A percentile compares a stretch with the other conserved stretches of the same genome.
Conservation (phyloP, 805 yeast genomes). For the Sungouiella thailandica region DNA sequence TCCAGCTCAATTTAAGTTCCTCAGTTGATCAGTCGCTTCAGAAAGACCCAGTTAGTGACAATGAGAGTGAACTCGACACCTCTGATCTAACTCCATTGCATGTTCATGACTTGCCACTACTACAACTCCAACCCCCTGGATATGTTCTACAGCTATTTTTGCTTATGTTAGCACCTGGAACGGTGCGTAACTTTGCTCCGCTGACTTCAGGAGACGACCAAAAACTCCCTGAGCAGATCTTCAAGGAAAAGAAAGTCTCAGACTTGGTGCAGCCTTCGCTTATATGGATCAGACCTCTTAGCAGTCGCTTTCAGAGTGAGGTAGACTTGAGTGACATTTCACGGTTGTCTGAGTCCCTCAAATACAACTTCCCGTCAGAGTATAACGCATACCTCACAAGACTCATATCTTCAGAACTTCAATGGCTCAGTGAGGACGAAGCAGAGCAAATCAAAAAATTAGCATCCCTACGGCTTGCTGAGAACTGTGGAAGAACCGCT, state of each 20-base stretch:
- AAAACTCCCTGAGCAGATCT: slow-evolving; percentile 14
- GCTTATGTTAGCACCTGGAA: slow-evolving; percentile 43
- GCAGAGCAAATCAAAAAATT: slow-evolving; percentile 43
- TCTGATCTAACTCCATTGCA: too few relatives aligned
- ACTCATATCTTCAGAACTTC: slow-evolving; percentile 44
- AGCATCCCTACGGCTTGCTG: slow-evolving; percentile 66
- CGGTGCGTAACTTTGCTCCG: slow-evolving; percentile 46
- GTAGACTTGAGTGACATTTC: slow-evolving; percentile 23
- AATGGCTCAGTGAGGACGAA: slow-evolving; percentile 38
- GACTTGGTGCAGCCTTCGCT: slow-evolving; percentile 22
- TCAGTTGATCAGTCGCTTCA: too few relatives aligned
- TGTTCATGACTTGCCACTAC: slow-evolving; percentile 54
- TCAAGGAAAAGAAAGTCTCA: slow-evolving; percentile 30
- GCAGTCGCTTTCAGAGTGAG: slow-evolving; percentile 27
- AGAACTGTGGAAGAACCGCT: slow-evolving; percentile 81
- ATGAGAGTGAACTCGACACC: too few relatives aligned
- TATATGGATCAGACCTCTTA: slow-evolving; percentile 40
- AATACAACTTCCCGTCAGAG: slow-evolving; percentile 25
- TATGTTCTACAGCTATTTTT: slow-evolving; percentile 42
- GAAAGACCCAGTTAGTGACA: too few relatives aligned
- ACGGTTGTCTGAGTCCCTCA: slow-evolving; percentile 21
- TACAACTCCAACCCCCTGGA: slow-evolving; percentile 43
- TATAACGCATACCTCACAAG: slow-evolving; percentile 46
- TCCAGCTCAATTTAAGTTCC: too few relatives aligned
- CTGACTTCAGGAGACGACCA: slow-evolving; percentile 4